These are phyloP conservation scores for Terfezia claveryi DNA, from an alignment of 495 filamentous ascomycete genomes.

Conservation along the genomic window DNA sequence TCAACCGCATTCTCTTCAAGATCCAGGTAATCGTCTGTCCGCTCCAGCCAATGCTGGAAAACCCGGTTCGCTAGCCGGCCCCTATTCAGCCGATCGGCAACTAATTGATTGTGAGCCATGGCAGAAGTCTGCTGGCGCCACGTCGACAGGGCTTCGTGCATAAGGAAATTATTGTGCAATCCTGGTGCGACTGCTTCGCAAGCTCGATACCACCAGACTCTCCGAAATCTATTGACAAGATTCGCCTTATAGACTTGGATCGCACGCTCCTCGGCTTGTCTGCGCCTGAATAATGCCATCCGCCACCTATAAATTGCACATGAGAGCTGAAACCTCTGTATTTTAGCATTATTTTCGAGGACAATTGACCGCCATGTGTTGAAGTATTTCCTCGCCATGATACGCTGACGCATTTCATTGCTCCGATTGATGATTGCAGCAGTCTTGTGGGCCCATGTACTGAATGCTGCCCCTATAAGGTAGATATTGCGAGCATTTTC, in stretches of 20 bases:
- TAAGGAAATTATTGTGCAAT: constrained; percentile 2
- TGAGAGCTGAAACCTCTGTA: constrained; percentile 13
- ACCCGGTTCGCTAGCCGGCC: constrained; percentile 8
- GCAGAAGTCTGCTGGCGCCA: constrained; percentile 11
- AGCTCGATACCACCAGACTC: constrained; percentile 16
- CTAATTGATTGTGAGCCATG: constrained; percentile 10
- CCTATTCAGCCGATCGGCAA: constrained; percentile 9
- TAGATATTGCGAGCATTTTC: constrained; percentile 9
- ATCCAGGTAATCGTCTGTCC: constrained; percentile 10
- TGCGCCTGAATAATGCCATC: background rate
- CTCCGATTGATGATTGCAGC: constrained; percentile 16
- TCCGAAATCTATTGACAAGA: constrained; percentile 10
- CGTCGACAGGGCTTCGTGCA: constrained; percentile 1
- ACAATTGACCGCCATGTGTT: constrained; percentile 13
- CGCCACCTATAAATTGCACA: constrained; percentile 12
- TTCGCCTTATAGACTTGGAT: constrained; percentile 10
- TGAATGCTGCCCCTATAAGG: constrained; percentile 8
- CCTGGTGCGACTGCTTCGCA: constrained; percentile 9
- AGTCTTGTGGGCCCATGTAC: constrained; percentile 13
- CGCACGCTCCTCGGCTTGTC: constrained; percentile 3
- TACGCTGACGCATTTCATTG: constrained; percentile 14
- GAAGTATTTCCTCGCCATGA: constrained; percentile 17
- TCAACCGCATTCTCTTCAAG: constrained; percentile 8
- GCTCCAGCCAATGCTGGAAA: constrained; percentile 12
- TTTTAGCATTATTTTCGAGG: constrained; percentile 8